Evolutionary conservation across 1,139 yeast genomes (phyloP).

Genomic region (Saccharomycopsis hybrid): DNA sequence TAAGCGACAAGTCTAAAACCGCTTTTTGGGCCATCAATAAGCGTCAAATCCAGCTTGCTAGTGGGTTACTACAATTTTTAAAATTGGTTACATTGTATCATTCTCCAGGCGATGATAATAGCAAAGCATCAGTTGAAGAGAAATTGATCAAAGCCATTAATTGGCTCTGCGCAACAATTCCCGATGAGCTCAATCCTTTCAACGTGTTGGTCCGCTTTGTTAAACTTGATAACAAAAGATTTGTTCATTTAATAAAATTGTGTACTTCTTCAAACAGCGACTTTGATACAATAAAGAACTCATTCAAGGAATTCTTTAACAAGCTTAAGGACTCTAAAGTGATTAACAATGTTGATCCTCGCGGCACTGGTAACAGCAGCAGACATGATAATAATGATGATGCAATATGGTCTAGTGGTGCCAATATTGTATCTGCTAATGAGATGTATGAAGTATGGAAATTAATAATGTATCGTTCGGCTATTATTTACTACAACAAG

Average conservation of each 20-base stretch:
- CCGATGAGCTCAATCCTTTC: constrained; percentile 26
- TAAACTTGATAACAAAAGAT: constrained; percentile 49
- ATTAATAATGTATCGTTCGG: constrained; percentile 53
- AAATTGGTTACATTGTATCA: constrained; percentile 36
- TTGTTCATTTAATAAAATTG: constrained; percentile 46
- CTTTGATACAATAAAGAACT: constrained; percentile 49
- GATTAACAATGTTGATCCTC: constrained; percentile 24
- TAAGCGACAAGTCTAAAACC: constrained; percentile 53
- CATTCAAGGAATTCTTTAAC: constrained; percentile 54
- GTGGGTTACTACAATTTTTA: constrained; percentile 30
- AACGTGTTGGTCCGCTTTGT: constrained; percentile 40
- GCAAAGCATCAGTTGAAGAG: constrained; percentile 23
- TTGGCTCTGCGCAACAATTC: constrained; percentile 59
- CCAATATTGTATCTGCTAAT: constrained; percentile 32
- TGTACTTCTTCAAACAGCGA: constrained; percentile 56
- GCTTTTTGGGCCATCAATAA: constrained; percentile 64
- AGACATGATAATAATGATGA: constrained; percentile 30
- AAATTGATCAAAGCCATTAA: constrained; percentile 52
- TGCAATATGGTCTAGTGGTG: constrained; percentile 23
- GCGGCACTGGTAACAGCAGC: constrained; percentile 21
- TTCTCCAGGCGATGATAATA: constrained; percentile 27
- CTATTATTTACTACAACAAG: constrained; percentile 58
- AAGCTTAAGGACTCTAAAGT: constrained; percentile 48
- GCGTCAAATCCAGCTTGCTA: constrained; percentile 57
- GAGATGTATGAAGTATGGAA: constrained; percentile 49